phyloP scores from a whole-genome alignment of 805 yeast genomes.

The Cyberlindnera misumaiensis region DNA sequence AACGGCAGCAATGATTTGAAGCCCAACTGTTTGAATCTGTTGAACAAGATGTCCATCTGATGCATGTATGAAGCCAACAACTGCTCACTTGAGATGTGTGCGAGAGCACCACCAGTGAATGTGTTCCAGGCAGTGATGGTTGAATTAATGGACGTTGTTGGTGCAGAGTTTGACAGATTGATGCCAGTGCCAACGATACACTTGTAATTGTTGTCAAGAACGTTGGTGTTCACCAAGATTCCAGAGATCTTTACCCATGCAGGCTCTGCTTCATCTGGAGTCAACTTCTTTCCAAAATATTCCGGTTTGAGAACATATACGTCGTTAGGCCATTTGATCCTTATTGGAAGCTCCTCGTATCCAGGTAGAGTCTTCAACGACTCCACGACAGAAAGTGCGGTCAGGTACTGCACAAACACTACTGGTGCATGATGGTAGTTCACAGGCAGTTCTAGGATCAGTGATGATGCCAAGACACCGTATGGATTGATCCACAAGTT shows the following conservation, averaged over 20 bases:
- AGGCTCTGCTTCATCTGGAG: constrained; percentile 40
- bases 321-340: constrained; percentile 97
- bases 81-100: constrained; percentile 31
- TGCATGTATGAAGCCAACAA: constrained; percentile 64
- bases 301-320: constrained; percentile 70
- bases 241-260: constrained; percentile 79
- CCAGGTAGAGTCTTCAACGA: constrained; percentile 56
- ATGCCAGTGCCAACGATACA: constrained; percentile 83
- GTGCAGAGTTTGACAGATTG: constrained; percentile 78
- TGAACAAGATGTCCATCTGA: constrained; percentile 56
- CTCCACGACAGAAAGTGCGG: constrained; percentile 76
- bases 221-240: constrained; percentile 72
- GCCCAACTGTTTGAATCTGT: constrained; percentile 56
- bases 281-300: constrained; percentile 33
- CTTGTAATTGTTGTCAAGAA: constrained; percentile 50
- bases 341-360: constrained; percentile 69
- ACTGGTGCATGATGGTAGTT: constrained; percentile 46
- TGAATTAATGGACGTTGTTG: constrained; percentile 81
- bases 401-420: constrained; percentile 81
- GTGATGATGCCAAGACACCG: constrained; percentile 83
- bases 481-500: constrained; percentile 93
- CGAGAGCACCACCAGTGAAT: constrained; percentile 29
- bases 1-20: constrained; percentile 57
- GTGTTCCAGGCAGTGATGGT: constrained; percentile 59
- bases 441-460: constrained; percentile 49